Evolutionary conservation across 163 green algal species (phyloP).

Genomic region (Scenedesmus sp.): DNA sequence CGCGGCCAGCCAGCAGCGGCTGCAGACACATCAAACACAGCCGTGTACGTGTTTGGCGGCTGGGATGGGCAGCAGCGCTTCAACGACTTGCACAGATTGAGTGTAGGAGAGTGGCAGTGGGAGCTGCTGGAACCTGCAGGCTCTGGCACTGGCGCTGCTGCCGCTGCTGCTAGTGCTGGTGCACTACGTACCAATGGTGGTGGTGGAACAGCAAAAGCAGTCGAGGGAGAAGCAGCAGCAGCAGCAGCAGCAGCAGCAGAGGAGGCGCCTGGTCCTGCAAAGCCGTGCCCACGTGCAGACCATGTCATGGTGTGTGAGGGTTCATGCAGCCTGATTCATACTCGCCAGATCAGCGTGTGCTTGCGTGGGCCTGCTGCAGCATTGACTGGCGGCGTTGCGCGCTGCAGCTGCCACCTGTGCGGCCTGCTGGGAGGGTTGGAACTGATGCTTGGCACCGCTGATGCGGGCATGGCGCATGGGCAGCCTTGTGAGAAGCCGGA

Average conservation of each 20-base stretch:
- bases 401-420: neutral
- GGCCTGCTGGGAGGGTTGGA: neutral
- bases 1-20: slow-evolving; percentile 46
- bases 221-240: neutral
- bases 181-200: neutral
- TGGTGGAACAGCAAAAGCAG: neutral
- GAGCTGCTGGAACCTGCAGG: neutral
- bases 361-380: neutral
- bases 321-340: neutral
- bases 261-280: neutral
- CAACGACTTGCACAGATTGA: slow-evolving; percentile 37
- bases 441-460: no score
- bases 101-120: neutral
- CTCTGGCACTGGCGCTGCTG: neutral
- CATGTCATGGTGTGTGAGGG: slow-evolving; percentile 13
- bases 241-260: neutral
- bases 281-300: slow-evolving; percentile 13
- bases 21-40: slow-evolving; percentile 15
- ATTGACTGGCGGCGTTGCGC: neutral
- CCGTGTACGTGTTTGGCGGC: slow-evolving; percentile 43
- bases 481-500: no score
- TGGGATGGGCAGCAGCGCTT: slow-evolving; percentile 41
- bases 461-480: no score
- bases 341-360: neutral
- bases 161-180: slow-evolving; percentile 22